These are phyloP conservation scores for Serendipita sp. DNA, from an alignment of 768 basidiomycete species.

Conservation along the genomic window DNA sequence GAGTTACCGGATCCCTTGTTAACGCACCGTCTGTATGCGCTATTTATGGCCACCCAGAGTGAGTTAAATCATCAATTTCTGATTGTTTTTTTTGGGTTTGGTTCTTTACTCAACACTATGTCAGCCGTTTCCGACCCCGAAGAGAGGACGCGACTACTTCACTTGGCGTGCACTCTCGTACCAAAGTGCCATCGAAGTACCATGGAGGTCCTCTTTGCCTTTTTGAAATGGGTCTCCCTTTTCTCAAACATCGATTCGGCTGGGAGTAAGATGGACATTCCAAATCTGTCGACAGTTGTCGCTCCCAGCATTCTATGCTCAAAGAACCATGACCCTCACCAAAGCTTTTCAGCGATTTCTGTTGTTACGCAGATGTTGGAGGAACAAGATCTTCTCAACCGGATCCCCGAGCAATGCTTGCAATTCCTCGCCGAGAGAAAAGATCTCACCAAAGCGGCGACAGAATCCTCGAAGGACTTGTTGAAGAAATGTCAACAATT, in stretches of 20 bases:
- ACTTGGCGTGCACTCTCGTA: constrained; percentile 70
- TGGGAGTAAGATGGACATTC: constrained; percentile 95
- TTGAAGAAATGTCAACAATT: constrained; percentile 92
- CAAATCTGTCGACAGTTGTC: constrained; percentile 92
- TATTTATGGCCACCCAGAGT: constrained; percentile 84
- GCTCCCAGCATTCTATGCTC: constrained; percentile 89
- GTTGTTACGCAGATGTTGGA: constrained; percentile 79
- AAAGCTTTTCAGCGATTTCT: constrained; percentile 67
- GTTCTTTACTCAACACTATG: constrained; percentile 5
- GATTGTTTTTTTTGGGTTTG: neutral
- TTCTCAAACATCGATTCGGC: constrained; percentile 97
- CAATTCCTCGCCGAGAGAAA: constrained; percentile 85
- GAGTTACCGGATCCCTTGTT: constrained; percentile 93
- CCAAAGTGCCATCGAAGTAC: constrained; percentile 94
- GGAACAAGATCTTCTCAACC: constrained; percentile 88
- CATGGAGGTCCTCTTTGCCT: constrained; percentile 96
- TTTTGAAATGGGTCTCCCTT: constrained; percentile 98
- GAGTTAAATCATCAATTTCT: constrained; percentile 21
- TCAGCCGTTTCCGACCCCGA: constrained; percentile 55
- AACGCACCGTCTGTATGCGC: constrained; percentile 82
- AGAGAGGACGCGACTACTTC: constrained; percentile 71
- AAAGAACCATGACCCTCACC: constrained; percentile 64
- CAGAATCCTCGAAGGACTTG: constrained; percentile 85
- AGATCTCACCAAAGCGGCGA: constrained; percentile 59
- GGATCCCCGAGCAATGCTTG: constrained; percentile 78